Base-by-base conservation (phyloP, 257 asterid species). In the Osmanthus fragrans region DNA sequence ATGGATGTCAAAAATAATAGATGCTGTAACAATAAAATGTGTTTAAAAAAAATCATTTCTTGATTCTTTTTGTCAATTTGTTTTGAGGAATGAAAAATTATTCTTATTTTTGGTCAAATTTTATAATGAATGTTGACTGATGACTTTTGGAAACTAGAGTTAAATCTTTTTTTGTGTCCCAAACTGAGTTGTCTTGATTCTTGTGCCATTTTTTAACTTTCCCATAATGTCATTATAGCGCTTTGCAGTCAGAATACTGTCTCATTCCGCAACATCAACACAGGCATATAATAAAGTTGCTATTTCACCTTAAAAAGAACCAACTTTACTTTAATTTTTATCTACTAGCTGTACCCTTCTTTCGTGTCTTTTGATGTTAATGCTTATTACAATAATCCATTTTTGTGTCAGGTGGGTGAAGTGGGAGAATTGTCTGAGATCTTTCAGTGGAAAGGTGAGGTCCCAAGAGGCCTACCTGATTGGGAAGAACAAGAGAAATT, bases 371-470 rank as follows among this genome's bases (percentile, higher is more conserved):
- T 23, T 58, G 3, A 63, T 63, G 33, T 12, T 58, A 58, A n/a
- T 23, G 69, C 69, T 63, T 23, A 25, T 23, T 63, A 36, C 69
- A 21, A 60, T 23, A 3, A 60, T n/a, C 23, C 15, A 60, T 25
- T 63, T 63, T 19, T 54, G 18, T 27, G 18, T 23, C 36, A 71
- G 75, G 75, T 71, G 3, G 75, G 63, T 7, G 75, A 71, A 71
- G 63, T 71, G 25, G 75, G 75, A 42, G 63, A 71, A 19, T 27
- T 71, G 58, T 71, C 75, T 10, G 75, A 71, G 63, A 71, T 40
- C 9, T 40, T 71, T 29, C 75, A 71, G 63, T 71, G 63, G 75
- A 71, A 71, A 42, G 37, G 63, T 16, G 75, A 71, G 63, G 75
- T 71, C n/a, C 36, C 75, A 71, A 71, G 23, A 25, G 75, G 75